Percentiles rank a stretch among this genome's conserved stretches.
Evolutionary conservation across 345 rosid species (phyloP).

Genomic region (Salix udensis): DNA sequence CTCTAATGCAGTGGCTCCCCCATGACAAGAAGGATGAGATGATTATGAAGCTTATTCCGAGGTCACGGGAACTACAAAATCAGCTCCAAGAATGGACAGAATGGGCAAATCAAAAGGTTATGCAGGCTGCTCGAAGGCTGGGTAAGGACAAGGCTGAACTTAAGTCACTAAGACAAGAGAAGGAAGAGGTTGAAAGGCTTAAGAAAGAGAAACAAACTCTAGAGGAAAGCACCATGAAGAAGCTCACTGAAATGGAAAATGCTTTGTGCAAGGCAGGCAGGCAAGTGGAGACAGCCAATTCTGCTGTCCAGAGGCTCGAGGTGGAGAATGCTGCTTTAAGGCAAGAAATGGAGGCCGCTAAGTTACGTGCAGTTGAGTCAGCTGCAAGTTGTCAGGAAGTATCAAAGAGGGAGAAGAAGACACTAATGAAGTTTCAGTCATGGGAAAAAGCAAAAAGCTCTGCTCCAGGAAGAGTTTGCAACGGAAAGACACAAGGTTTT

Average conservation of each 20-base stretch:
- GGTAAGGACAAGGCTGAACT: slow-evolving; percentile 79
- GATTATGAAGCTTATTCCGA: slow-evolving; percentile 52
- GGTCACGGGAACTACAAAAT: slow-evolving; percentile 48
- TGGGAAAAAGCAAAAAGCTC: slow-evolving; percentile 70
- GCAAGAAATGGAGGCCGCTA: slow-evolving; percentile 73
- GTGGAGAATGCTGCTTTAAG: slow-evolving; percentile 60
- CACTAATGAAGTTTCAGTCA: slow-evolving; percentile 56
- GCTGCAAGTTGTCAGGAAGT: slow-evolving; percentile 71
- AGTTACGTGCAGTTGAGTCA: slow-evolving; percentile 58
- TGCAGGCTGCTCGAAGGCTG: slow-evolving; percentile 89
- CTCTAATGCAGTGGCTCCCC: slow-evolving; percentile 41
- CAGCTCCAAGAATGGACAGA: slow-evolving; percentile 90
- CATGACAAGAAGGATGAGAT: slow-evolving; percentile 55
- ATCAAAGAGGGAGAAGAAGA: slow-evolving; percentile 71
- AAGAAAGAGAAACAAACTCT: slow-evolving; percentile 70
- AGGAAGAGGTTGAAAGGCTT: slow-evolving; percentile 79
- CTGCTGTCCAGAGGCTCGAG: slow-evolving; percentile 72
- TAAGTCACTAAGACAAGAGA: slow-evolving; percentile 76
- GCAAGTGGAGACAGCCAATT: slow-evolving; percentile 70
- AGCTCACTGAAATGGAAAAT: slow-evolving; percentile 80
- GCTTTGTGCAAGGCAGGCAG: slow-evolving; percentile 74
- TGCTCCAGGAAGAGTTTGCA: slow-evolving; percentile 69
- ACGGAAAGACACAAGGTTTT: slow-evolving; percentile 50
- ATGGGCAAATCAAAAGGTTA: slow-evolving; percentile 95
- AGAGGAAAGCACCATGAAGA: slow-evolving; percentile 80